Evolutionary conservation across 2,329 filamentous ascomycete species (phyloP).

Genomic region (Periglandula ipomoeae): DNA sequence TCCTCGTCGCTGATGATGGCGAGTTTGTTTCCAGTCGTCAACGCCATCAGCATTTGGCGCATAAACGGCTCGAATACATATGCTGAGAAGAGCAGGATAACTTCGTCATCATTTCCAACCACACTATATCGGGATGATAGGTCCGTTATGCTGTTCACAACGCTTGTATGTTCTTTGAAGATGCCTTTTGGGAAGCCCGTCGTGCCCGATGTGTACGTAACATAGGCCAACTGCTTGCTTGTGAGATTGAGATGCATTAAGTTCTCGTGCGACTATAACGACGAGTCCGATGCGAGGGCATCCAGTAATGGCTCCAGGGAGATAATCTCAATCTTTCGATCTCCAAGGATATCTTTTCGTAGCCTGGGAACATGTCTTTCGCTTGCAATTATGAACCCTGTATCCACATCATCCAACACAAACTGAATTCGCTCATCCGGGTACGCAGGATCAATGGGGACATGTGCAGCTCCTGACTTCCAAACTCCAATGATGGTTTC

Average conservation of each 20-base stretch:
- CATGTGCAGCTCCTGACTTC: conserved; percentile 6
- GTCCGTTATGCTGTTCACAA: conserved; percentile 5
- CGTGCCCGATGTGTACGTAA: conserved; percentile 38
- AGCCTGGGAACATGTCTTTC: neutral
- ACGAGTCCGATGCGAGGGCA: neutral
- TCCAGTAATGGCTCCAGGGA: neutral
- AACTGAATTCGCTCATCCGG: conserved; percentile 4
- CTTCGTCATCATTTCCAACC: conserved; percentile 2
- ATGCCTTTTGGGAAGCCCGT: conserved; percentile 41
- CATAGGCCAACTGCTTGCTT: conserved; percentile 17
- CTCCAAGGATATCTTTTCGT: neutral
- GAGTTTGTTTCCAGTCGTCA: conserved; percentile 2
- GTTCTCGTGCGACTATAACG: neutral
- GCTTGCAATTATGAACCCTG: neutral
- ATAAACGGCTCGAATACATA: conserved; percentile 5
- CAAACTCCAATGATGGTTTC: conserved; percentile 2
- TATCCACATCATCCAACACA: conserved; percentile 2
- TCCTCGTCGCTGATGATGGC: conserved; percentile 3
- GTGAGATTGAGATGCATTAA: neutral
- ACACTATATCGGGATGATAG: conserved; percentile 2
- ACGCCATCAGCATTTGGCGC: conserved; percentile 4
- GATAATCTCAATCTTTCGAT: neutral
- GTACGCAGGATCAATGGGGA: conserved; percentile 8
- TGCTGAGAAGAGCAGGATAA: conserved; percentile 5
- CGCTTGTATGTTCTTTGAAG: conserved; percentile 6